These are phyloP conservation scores for Parmales sp. DNA, from an alignment of 108 stramenopile species.

Conservation along the genomic window DNA sequence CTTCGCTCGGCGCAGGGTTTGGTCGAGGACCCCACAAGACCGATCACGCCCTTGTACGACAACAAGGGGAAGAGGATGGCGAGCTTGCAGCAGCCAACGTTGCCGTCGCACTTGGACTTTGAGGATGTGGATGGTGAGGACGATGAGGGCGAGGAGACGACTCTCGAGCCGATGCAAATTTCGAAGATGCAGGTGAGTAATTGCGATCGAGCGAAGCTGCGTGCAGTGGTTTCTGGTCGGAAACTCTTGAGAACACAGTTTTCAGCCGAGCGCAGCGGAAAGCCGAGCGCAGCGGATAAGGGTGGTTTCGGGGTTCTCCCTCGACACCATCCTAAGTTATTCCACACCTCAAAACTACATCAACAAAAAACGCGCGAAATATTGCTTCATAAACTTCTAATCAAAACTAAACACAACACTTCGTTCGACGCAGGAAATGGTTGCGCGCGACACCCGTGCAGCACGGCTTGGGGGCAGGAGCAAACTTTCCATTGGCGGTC, in stretches of 20 bases:
- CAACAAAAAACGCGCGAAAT: too few species aligned
- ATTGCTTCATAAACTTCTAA: not conserved
- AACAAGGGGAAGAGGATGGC: constrained; percentile 5
- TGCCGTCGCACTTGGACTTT: constrained; percentile 2
- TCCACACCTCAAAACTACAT: too few species aligned
- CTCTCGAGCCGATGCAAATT: not conserved
- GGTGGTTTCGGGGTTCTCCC: too few species aligned
- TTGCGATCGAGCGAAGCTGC: too few species aligned
- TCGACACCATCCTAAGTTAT: too few species aligned
- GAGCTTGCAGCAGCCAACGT: not conserved
- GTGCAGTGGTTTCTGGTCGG: too few species aligned
- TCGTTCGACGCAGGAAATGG: not conserved
- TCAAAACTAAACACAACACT: not conserved
- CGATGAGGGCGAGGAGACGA: not conserved
- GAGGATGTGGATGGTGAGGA: constrained; percentile 1
- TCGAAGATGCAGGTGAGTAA: not conserved
- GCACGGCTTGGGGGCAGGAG: not conserved
- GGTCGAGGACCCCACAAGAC: constrained; percentile 8
- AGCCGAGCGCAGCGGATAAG: too few species aligned
- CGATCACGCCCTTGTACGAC: not conserved
- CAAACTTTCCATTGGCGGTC: constrained; percentile 1
- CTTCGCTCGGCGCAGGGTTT: too few species aligned
- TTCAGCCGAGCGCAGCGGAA: too few species aligned
- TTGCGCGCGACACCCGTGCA: not conserved
- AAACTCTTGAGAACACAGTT: too few species aligned